These are phyloP conservation scores for Vanrija sp. DNA, from an alignment of 1,284 basidiomycete genomes.

Conservation along the genomic window DNA sequence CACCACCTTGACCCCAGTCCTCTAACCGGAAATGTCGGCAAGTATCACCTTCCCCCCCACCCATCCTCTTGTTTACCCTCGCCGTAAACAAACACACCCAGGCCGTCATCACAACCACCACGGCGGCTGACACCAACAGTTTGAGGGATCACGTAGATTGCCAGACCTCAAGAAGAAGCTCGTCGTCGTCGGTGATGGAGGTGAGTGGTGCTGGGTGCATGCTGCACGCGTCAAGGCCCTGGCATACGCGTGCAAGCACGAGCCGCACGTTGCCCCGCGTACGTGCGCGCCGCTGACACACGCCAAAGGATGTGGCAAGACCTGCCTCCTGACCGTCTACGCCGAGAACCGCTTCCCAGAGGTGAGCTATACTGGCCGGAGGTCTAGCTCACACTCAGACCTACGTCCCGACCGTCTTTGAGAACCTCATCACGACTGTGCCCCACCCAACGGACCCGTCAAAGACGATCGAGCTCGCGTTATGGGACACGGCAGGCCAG, in stretches of 20 bases:
- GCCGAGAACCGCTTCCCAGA: conserved; percentile 97
- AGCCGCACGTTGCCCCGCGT: neutral
- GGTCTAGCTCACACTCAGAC: conserved; percentile 56
- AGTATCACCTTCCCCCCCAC: neutral
- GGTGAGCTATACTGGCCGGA: conserved; percentile 55
- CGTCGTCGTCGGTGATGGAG: conserved; percentile 65
- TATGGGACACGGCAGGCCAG: conserved; percentile 98
- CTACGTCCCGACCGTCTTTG: conserved; percentile 97
- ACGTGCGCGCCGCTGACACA: neutral
- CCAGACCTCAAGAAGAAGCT: conserved; percentile 84
- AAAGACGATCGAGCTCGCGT: conserved; percentile 85
- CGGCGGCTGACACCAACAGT: neutral
- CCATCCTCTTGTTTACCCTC: neutral
- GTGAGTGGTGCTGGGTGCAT: conserved; percentile 20
- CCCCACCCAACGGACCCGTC: conserved; percentile 64
- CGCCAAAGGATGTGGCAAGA: conserved; percentile 58
- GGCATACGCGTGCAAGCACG: neutral
- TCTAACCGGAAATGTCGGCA: neutral
- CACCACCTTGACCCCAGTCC: neutral
- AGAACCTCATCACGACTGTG: conserved; percentile 91
- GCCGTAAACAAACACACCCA: neutral
- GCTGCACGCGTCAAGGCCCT: neutral
- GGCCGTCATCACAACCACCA: neutral
- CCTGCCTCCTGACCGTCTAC: conserved; percentile 58
- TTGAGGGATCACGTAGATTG: conserved; percentile 38